Evolutionary conservation across 257 asterid species (phyloP).

Genomic region (Jaltomata sinuosa): DNA sequence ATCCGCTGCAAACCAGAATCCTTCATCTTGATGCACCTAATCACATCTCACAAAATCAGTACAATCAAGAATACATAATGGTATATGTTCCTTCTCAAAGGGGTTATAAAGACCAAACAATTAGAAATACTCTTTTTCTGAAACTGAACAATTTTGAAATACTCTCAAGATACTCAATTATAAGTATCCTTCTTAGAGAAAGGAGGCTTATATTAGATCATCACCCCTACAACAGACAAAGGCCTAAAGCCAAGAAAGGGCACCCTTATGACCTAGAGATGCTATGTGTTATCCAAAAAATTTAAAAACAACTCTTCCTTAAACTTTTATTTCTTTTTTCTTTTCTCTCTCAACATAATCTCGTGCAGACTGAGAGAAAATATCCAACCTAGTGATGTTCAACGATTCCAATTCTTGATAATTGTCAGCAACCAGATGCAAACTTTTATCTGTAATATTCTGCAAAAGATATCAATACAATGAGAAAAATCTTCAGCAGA

Average conservation of each 20-base stretch:
- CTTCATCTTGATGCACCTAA: conserved; percentile 80
- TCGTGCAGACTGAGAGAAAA: not conserved
- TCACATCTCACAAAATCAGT: conserved; percentile 3
- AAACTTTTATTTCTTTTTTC: not conserved
- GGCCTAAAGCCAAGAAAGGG: not conserved
- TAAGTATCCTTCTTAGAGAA: not conserved
- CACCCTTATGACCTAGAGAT: not conserved
- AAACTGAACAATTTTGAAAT: not conserved
- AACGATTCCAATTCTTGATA: conserved; percentile 54
- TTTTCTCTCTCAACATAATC: not conserved
- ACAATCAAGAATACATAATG: not conserved
- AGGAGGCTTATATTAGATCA: not conserved
- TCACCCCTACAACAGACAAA: not conserved
- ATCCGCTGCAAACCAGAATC: conserved; percentile 68
- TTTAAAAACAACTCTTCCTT: not conserved
- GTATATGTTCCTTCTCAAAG: not conserved
- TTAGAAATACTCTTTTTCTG: not conserved
- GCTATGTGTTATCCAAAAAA: not conserved
- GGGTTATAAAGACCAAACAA: not conserved
- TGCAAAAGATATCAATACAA: conserved; percentile 29
- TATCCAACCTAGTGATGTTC: conserved; percentile 68
- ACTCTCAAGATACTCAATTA: not conserved
- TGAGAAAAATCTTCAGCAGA: not conserved
- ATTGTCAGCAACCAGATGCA: conserved; percentile 55
- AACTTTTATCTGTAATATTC: conserved; percentile 69